phyloP scores from a whole-genome alignment of 2,329 filamentous ascomycete genomes.

The Geoglossum cookeanum region DNA sequence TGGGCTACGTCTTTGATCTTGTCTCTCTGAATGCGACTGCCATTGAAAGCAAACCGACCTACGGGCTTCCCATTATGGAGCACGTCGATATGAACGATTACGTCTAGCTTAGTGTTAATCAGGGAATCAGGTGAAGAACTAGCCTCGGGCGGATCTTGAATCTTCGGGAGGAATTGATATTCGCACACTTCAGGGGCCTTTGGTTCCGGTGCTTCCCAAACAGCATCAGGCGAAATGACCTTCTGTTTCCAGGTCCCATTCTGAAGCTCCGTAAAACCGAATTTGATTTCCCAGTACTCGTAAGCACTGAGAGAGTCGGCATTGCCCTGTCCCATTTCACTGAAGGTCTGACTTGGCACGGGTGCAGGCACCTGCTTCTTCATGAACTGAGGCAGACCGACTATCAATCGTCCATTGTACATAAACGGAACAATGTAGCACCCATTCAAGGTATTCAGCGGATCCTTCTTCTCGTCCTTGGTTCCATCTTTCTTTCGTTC shows the following conservation, averaged over 20 bases:
- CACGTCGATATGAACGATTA: too few species aligned
- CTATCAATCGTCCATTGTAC: slow-evolving; percentile 7
- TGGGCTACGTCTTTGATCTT: neutral
- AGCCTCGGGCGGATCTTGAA: too few species aligned
- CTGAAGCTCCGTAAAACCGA: slow-evolving; percentile 11
- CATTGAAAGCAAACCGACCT: neutral
- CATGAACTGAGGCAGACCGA: slow-evolving; percentile 10
- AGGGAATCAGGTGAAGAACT: too few species aligned
- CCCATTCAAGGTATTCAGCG: slow-evolving; percentile 4
- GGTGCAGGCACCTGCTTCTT: neutral
- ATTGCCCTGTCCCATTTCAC: neutral
- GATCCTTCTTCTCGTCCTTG: neutral
- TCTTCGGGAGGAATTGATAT: too few species aligned
- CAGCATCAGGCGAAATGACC: too few species aligned
- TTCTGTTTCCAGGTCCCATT: slow-evolving; percentile 14
- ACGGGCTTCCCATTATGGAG: slow-evolving; percentile 2
- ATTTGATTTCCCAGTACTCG: slow-evolving; percentile 8
- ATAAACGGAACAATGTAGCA: slow-evolving; percentile 9
- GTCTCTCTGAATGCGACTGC: neutral
- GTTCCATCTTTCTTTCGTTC: neutral
- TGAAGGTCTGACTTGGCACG: neutral
- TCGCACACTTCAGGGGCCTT: too few species aligned
- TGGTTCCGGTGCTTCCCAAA: too few species aligned
- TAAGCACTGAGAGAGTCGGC: neutral
- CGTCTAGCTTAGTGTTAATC: too few species aligned